Evolutionary conservation across 2,329 filamentous ascomycete species (phyloP), one percentile per base, ranked within the genome.

Genomic region (Coniochaeta ligniaria): DNA sequence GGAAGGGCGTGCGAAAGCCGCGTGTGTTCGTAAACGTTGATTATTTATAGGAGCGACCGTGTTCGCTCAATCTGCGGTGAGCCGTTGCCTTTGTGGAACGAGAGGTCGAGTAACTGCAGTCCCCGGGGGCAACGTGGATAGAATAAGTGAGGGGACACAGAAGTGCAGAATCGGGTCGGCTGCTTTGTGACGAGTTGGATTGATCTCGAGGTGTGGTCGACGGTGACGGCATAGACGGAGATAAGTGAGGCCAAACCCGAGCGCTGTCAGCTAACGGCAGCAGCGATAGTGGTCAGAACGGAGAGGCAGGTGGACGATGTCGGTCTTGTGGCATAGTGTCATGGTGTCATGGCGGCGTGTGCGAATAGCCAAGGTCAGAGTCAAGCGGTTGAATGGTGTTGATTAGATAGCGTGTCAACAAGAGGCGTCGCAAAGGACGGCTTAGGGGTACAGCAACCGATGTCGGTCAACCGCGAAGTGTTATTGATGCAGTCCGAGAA

Each of bases 301-400:
- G n/a, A 52, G 47, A 26, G 47, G 26, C 47, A 26, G 47, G 22
- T 52, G 63, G 59, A 57, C 45, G 41, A 61, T 45, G 63, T 52
- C 47, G 47, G 24, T 64, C 64, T 65, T 68, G 59, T 62, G 35
- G 67, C 67, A 68, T 69, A 61, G 66, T 69, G 67, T 68, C 67
- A 68, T 69, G 62, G 66, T 69, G 67, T 68, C 67, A 68, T 66
- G 54, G 45, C 52, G 22, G 59, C 52, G 31, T 52, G 47, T 17
- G 17, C 47, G 47, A 31, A 31, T 2, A 22, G 47, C 24, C 47
- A 52, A 12, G 12, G 22, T 52, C 47, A 31, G 47, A 52, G 47
- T 52, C 47, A 52, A 31, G 17, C 20, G 24, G 47, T 17, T n/a
- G 47, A 52, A 12, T 5, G 47, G 14, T 3, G 24, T n/a, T 31